Evolutionary conservation across 2,329 filamentous ascomycete genomes (phyloP).

Genomic region (Westerdykella ornata): DNA sequence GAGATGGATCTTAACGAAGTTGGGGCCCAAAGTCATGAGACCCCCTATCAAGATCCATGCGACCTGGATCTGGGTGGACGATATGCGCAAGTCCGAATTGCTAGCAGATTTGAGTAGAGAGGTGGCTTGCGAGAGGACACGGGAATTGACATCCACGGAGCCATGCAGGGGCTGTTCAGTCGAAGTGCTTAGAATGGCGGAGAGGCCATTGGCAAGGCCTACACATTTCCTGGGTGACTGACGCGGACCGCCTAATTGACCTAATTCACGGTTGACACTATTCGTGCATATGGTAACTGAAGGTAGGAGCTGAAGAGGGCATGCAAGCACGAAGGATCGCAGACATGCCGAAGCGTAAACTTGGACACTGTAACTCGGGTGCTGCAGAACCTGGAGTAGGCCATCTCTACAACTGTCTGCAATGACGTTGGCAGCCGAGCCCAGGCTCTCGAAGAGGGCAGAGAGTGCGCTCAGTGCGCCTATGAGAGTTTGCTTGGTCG

Average conservation of each 20-base stretch:
- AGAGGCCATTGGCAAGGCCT: constrained; percentile 85
- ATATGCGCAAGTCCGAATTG: constrained; percentile 81
- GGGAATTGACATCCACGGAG: constrained; percentile 89
- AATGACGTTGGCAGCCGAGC: constrained; percentile 71
- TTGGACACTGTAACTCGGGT: constrained; percentile 94
- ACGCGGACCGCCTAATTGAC: constrained; percentile 64
- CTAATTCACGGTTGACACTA: constrained; percentile 79
- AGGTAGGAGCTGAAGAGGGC: constrained; percentile 82
- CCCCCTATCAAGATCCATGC: constrained; percentile 97
- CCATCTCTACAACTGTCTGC: constrained; percentile 81
- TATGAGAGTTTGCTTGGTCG: constrained; percentile 77
- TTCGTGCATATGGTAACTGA: constrained; percentile 96
- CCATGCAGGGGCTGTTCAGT: constrained; percentile 84
- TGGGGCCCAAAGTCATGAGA: constrained; percentile 90
- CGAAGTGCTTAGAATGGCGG: constrained; percentile 84
- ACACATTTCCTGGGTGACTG: constrained; percentile 78
- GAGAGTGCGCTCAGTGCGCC: constrained; percentile 72
- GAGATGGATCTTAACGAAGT: constrained; percentile 97
- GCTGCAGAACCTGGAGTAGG: constrained; percentile 81
- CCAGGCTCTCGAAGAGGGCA: constrained; percentile 70
- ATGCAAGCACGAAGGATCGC: constrained; percentile 80
- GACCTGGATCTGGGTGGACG: constrained; percentile 92
- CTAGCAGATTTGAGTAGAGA: constrained; percentile 87
- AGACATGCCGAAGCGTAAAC: constrained; percentile 81
- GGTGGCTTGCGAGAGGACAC: constrained; percentile 84